A percentile compares a stretch with the other conserved stretches of the same genome.
These are phyloP conservation scores for Beauveria australis DNA, from an alignment of 2,329 filamentous ascomycete genomes.

Conservation along the genomic window DNA sequence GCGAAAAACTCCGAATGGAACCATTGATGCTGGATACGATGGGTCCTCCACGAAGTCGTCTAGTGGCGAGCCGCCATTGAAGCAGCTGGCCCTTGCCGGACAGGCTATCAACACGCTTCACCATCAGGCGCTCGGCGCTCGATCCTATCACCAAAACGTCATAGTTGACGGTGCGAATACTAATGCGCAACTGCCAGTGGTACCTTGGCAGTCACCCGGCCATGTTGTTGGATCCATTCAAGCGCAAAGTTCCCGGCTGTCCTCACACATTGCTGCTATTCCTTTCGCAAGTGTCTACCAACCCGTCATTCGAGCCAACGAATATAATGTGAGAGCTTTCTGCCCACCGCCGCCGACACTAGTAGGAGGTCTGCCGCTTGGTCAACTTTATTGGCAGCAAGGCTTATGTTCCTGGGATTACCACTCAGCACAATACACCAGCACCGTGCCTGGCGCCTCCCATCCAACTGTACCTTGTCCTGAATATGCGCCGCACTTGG, in stretches of 20 bases:
- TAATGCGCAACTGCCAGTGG: neutral
- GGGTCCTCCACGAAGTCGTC: constrained; percentile 67
- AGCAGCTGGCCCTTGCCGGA: constrained; percentile 72
- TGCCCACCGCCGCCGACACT: constrained; percentile 27
- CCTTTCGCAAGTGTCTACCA: constrained; percentile 18
- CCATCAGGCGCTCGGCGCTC: neutral
- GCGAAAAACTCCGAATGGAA: constrained; percentile 91
- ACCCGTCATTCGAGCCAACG: constrained; percentile 26
- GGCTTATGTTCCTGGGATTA: neutral
- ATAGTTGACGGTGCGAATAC: neutral
- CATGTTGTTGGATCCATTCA: neutral
- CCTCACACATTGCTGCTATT: neutral
- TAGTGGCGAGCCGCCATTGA: constrained; percentile 66
- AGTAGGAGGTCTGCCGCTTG: constrained; percentile 23
- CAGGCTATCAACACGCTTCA: neutral
- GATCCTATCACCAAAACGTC: neutral
- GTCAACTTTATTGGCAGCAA: constrained; percentile 20
- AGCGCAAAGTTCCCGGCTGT: neutral
- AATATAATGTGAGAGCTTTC: constrained; percentile 30
- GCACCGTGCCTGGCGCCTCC: neutral
- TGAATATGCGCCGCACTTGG: neutral
- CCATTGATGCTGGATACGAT: constrained; percentile 84
- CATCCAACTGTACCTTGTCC: neutral
- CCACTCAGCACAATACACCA: neutral
- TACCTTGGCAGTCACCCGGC: neutral